These are phyloP conservation scores for Apophysomyces sp. DNA, from an alignment of 371 early-diverging fungal species.

Conservation along the genomic window DNA sequence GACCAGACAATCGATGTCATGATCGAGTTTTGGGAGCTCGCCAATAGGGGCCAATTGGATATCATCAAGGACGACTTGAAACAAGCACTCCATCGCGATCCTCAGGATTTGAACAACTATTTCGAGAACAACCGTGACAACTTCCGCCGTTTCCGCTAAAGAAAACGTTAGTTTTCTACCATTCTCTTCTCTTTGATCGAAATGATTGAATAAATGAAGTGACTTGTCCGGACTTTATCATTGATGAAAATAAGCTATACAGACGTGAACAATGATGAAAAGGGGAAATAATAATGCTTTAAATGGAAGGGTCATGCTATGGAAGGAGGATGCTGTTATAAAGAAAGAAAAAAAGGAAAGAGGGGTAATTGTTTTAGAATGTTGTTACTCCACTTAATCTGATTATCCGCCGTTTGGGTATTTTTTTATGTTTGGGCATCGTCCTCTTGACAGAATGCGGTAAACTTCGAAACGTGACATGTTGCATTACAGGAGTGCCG, in stretches of 20 bases:
- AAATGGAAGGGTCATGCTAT: too few relatives aligned
- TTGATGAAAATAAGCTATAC: background rate
- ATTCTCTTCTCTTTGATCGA: too few relatives aligned
- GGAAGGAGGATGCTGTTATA: too few relatives aligned
- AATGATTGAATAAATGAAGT: too few relatives aligned
- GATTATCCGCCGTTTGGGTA: conserved; percentile 45
- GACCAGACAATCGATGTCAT: conserved; percentile 21
- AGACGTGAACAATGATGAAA: background rate
- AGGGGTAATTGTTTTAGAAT: background rate
- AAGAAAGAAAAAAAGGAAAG: background rate
- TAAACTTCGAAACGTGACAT: conserved; percentile 75
- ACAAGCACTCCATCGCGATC: conserved; percentile 26
- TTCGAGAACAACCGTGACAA: conserved; percentile 38
- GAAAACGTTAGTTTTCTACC: too few relatives aligned
- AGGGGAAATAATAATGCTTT: background rate
- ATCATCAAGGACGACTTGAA: conserved; percentile 24
- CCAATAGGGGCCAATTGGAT: conserved; percentile 22
- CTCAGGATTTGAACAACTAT: conserved; percentile 27
- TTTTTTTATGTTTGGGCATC: conserved; percentile 26
- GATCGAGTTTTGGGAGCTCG: conserved; percentile 30
- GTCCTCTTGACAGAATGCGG: conserved; percentile 38
- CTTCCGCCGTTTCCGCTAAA: conserved; percentile 29
- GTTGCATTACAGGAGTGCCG: conserved; percentile 69
- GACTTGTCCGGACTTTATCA: too few relatives aligned
- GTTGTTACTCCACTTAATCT: conserved; percentile 17